A percentile compares a stretch with the other conserved stretches of the same genome.
These are phyloP conservation scores for Rhizopus sp. DNA, from an alignment of 371 early-diverging fungal species.

Conservation along the genomic window DNA sequence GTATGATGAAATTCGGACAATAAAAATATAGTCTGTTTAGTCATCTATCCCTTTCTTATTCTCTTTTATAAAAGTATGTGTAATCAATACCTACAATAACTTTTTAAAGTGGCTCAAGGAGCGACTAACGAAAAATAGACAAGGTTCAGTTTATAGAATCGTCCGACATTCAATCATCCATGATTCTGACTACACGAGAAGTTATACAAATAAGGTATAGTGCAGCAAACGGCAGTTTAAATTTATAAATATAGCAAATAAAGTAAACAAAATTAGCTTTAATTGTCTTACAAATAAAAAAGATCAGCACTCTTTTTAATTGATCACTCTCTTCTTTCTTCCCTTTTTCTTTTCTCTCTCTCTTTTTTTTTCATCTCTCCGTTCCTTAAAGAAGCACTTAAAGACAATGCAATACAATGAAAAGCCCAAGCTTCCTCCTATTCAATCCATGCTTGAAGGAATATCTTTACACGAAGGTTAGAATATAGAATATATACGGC, in stretches of 20 bases:
- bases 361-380: not conserved
- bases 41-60: no score
- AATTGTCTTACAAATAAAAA: no score
- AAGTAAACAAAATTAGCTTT: not conserved
- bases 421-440: slow-evolving; percentile 29
- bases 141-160: no score
- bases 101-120: no score
- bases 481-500: no score
- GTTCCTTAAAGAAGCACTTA: not conserved
- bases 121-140: no score
- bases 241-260: slow-evolving; percentile 1
- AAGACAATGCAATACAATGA: not conserved
- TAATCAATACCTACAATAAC: no score
- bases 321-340: not conserved
- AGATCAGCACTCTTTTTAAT: not conserved
- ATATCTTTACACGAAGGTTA: slow-evolving; percentile 13
- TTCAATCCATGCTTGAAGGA: slow-evolving; percentile 30
- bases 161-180: not conserved
- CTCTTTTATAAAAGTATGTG: no score
- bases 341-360: not conserved
- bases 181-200: no score
- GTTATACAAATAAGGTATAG: slow-evolving; percentile 1
- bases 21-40: no score
- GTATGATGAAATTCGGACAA: no score
- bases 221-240: not conserved